phyloP scores from a whole-genome alignment of 1,139 yeast species.

The Candida neerlandica region DNA sequence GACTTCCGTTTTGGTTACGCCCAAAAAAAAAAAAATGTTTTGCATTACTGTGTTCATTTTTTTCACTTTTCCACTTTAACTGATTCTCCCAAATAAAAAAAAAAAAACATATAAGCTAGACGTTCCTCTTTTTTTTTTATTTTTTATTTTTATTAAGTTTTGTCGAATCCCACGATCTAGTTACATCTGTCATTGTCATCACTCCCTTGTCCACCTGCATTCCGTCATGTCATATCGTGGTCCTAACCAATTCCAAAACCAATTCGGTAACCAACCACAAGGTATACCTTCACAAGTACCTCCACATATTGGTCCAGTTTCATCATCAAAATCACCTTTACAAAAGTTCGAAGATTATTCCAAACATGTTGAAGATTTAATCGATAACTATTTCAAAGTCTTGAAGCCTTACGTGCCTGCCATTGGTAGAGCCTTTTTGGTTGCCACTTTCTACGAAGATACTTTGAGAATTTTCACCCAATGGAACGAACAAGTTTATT shows the following conservation, averaged over 20 bases:
- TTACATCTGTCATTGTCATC: not conserved
- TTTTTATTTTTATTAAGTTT: not conserved
- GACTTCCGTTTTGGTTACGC: conserved; percentile 1
- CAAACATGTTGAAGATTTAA: conserved; percentile 46
- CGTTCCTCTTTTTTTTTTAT: not conserved
- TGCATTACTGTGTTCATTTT: conserved; percentile 6
- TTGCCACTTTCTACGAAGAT: conserved; percentile 93
- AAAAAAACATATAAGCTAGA: conserved; percentile 3
- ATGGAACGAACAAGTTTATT: conserved; percentile 91
- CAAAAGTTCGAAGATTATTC: conserved; percentile 52
- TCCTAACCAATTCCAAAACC: conserved; percentile 35
- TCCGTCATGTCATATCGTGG: conserved; percentile 37
- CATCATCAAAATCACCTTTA: conserved; percentile 24
- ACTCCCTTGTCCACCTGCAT: not conserved
- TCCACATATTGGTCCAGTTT: conserved; percentile 29
- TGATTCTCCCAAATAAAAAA: not conserved
- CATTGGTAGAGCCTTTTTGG: conserved; percentile 86
- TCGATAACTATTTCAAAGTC: conserved; percentile 51
- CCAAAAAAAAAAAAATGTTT: not conserved
- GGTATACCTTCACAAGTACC: conserved; percentile 19
- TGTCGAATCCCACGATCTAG: not conserved
- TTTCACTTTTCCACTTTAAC: too few species aligned
- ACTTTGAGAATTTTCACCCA: conserved; percentile 81
- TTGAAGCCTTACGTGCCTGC: conserved; percentile 79
- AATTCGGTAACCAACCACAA: conserved; percentile 22